A percentile compares a stretch with the other conserved stretches of the same genome.
phyloP scores from a whole-genome alignment of 2,329 filamentous ascomycete genomes.

The Aspergillus candidus region DNA sequence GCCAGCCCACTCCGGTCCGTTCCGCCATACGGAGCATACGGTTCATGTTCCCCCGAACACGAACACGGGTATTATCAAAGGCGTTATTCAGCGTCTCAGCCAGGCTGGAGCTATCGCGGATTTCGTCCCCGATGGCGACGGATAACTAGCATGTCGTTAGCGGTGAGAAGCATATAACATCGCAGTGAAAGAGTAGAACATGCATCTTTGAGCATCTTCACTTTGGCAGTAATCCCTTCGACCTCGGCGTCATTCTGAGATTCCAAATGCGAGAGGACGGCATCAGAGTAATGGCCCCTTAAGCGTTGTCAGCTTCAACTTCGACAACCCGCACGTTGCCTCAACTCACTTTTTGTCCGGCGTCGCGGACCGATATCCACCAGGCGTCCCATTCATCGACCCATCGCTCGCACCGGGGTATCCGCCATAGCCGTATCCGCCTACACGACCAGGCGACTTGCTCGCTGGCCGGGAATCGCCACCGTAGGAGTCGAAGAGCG shows the following conservation, averaged over 20 bases:
- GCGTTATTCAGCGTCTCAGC: slow-evolving; percentile 85
- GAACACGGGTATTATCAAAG: slow-evolving; percentile 77
- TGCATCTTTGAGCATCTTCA: slow-evolving; percentile 82
- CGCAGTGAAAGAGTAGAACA: slow-evolving; percentile 29
- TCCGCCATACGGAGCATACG: slow-evolving; percentile 95
- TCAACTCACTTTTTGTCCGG: slow-evolving; percentile 60
- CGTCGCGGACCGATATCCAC: slow-evolving; percentile 55
- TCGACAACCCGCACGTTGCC: background rate
- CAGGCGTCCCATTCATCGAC: slow-evolving; percentile 22
- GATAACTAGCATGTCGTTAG: slow-evolving; percentile 59
- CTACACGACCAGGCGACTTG: slow-evolving; percentile 41
- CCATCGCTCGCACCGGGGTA: slow-evolving; percentile 22
- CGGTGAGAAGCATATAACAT: background rate
- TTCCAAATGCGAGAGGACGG: slow-evolving; percentile 87
- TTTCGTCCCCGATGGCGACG: slow-evolving; percentile 88
- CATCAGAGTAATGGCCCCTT: slow-evolving; percentile 86
- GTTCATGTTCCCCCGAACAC: slow-evolving; percentile 89
- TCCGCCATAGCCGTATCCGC: slow-evolving; percentile 45
- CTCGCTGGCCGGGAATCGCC: slow-evolving; percentile 43
- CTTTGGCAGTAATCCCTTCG: slow-evolving; percentile 84
- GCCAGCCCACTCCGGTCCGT: slow-evolving; percentile 91
- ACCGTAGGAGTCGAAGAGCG: slow-evolving; percentile 70
- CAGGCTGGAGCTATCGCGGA: slow-evolving; percentile 78
- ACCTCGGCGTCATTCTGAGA: slow-evolving; percentile 91
- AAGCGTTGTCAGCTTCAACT: slow-evolving; percentile 8